A percentile compares a stretch with the other conserved stretches of the same genome.
These are phyloP conservation scores for Sphenostylis stenocarpa DNA, from an alignment of 306 rosid genomes.

Conservation along the genomic window DNA sequence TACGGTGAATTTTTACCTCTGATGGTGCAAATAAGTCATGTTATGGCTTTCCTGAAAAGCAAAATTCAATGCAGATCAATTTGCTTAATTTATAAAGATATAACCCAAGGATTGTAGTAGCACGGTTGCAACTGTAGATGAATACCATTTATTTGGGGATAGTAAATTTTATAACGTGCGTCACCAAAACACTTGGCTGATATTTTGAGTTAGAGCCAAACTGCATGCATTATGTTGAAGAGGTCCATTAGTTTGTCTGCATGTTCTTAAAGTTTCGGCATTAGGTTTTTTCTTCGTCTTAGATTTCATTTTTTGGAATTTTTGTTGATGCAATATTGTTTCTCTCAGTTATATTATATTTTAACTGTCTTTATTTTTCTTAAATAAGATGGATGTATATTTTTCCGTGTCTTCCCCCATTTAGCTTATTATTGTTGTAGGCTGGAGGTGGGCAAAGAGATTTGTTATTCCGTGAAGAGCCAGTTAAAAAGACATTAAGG, in stretches of 20 bases:
- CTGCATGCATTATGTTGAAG: neutral
- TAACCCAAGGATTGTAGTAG: slow-evolving; percentile 13
- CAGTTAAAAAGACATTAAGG: slow-evolving; percentile 51
- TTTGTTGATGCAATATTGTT: neutral
- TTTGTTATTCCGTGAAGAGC: slow-evolving; percentile 59
- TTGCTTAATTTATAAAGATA: neutral
- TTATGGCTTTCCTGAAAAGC: neutral
- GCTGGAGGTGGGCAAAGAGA: slow-evolving; percentile 81
- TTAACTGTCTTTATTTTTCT: neutral
- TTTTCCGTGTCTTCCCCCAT: neutral
- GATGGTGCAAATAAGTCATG: neutral
- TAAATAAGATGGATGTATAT: neutral
- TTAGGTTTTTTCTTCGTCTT: neutral
- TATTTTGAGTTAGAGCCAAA: neutral
- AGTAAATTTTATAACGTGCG: neutral
- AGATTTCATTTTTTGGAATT: neutral
- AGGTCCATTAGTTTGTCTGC: neutral
- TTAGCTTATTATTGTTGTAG: slow-evolving; percentile 41
- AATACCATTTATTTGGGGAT: slow-evolving; percentile 9
- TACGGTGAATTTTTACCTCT: neutral
- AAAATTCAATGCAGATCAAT: neutral
- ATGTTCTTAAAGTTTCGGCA: neutral
- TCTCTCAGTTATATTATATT: neutral
- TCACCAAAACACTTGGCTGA: neutral
- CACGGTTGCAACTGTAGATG: neutral